Evolutionary conservation across 2,329 filamentous ascomycete genomes (phyloP).

Genomic region (Cryphonectria radicalis): DNA sequence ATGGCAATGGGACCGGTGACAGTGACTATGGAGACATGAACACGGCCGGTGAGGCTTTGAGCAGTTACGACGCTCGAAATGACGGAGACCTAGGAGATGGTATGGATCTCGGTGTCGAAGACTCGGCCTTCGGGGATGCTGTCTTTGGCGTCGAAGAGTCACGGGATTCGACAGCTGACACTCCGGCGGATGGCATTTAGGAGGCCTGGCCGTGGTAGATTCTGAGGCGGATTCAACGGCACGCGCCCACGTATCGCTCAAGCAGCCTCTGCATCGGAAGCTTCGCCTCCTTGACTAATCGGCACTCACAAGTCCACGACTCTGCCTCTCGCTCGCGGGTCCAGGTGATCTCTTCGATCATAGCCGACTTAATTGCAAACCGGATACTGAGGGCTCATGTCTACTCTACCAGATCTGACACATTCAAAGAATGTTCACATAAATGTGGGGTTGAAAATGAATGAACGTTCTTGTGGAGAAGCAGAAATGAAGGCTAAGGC

Average conservation of each 20-base stretch:
- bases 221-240: background rate
- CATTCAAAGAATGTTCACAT: background rate
- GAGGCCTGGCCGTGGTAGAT: background rate
- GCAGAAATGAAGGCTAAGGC: background rate
- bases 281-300: background rate
- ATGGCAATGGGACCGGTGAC: conserved; percentile 44
- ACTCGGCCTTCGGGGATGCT: conserved; percentile 82
- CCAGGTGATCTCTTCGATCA: background rate
- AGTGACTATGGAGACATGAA: conserved; percentile 71
- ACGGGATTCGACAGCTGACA: conserved; percentile 37
- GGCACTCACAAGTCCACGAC: background rate
- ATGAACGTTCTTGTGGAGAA: background rate
- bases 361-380: background rate
- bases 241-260: background rate
- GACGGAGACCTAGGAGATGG: conserved; percentile 57
- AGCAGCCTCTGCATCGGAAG: background rate
- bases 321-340: background rate
- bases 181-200: conserved; percentile 41
- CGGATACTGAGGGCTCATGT: background rate
- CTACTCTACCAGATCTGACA: background rate
- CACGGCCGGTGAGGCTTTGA: conserved; percentile 72
- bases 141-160: conserved; percentile 66
- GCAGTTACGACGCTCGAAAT: conserved; percentile 64
- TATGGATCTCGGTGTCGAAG: conserved; percentile 69
- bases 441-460: background rate